Conservation (phyloP, 2,329 filamentous ascomycete genomes). For the Colletotrichum nymphaeae region DNA sequence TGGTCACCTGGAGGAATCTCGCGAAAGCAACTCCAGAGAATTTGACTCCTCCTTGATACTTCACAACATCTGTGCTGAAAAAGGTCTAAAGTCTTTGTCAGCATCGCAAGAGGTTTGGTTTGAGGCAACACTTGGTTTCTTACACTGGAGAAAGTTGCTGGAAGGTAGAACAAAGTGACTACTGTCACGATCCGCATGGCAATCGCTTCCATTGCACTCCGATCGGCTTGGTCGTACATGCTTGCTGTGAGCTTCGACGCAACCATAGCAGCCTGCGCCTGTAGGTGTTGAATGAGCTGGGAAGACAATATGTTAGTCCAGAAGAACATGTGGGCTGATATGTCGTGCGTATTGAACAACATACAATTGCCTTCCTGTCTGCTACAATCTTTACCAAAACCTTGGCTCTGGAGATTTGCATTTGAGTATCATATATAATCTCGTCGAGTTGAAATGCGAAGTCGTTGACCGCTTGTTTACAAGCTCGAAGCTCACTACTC, state of each 20-base stretch:
- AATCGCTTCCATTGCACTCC: slow-evolving; percentile 41
- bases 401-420: slow-evolving; percentile 9
- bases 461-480: neutral
- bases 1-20: slow-evolving; percentile 18
- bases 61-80: slow-evolving; percentile 24
- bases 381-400: neutral
- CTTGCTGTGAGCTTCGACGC: slow-evolving; percentile 33
- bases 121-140: neutral
- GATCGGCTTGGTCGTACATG: slow-evolving; percentile 42
- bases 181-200: slow-evolving; percentile 43
- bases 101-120: no score
- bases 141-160: slow-evolving; percentile 37
- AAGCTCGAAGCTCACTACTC: neutral
- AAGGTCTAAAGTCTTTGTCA: neutral
- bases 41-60: neutral
- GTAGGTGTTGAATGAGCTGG: slow-evolving; percentile 48
- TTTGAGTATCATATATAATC: slow-evolving; percentile 6
- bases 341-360: neutral
- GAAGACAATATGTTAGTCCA: neutral
- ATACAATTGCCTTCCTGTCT: slow-evolving; percentile 15
- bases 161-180: slow-evolving; percentile 40
- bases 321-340: accelerated
- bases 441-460: slow-evolving; percentile 4
- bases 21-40: neutral
- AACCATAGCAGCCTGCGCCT: slow-evolving; percentile 42